Base-by-base conservation (phyloP, 495 filamentous ascomycete genomes). In the Jackrogersella minutella region DNA sequence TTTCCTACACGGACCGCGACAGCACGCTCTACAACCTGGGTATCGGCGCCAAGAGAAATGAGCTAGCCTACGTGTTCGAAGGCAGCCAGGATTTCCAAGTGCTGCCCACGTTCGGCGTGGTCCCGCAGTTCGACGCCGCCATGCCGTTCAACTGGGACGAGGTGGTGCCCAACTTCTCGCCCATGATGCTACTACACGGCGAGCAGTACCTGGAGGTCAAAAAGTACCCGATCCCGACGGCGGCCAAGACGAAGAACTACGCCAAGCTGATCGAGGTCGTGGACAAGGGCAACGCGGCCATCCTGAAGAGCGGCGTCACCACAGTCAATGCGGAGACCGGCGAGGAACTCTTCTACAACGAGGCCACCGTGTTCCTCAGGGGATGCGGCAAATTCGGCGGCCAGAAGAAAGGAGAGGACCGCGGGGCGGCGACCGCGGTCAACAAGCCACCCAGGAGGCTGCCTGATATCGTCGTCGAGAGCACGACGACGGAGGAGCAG, bases 161-260 rank as follows among this genome's bases (percentile, higher is more conserved):
- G 21, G 81, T 99, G 64, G 88, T 98, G 39, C 92, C 93, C 73
- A 92, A 98, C 81, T 99, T 96, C 85, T 91, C 86, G 4, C 94
- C 93, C 65, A 99, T 97, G 96, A 97, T 98, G 93, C 87, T 99
- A 50, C 89, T 99, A 16, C 95, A 99, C 83, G 95, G 95, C 72
- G 95, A 99, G 81, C 95, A 99, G 80, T 99, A 93, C 84, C 91
- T 98, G 68, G 96, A 98, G 77, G 86, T 99, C 75, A 89, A 89
- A 75, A 91, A 94, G 77, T 97, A 87, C 82, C 95, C 96, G 47
- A 93, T 99, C 77, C 95, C 96, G 28, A 98, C 95, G 50, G 84
- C 88, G 46, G 92, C 85, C 46, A 90, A 87, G 36, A 89, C 96
- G 34, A 77, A 93, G 74, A 93, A 90, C 65, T 90, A 89, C 79